Evolutionary conservation across 345 rosid species (phyloP), one percentile per base, ranked within the genome.

Genomic region (Pistacia vera): DNA sequence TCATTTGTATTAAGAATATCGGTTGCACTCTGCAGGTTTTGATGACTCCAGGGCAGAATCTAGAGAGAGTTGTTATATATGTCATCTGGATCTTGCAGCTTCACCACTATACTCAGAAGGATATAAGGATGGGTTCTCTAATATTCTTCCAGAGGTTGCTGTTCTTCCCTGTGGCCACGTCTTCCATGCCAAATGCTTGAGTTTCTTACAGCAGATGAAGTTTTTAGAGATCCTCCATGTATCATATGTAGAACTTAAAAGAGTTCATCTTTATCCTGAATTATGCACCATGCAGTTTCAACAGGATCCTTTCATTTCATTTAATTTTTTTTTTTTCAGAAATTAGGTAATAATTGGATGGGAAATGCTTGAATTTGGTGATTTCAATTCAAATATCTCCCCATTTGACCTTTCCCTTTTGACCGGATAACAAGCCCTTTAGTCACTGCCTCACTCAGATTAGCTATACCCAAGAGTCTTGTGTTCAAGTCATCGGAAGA

Each of bases 101-200:
- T 41, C 35, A 35, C 61, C 22, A 33, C 33, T 17, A 0, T 25
- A 51, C 10, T 35, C 33, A 17, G 11, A 38, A 38, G 68, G 3
- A 64, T 18, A 51, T 7, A 14, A 13, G 16, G 56, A 66, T 48
- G 59, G 13, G 8, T 28, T 68, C 30, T 17, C 38, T 68, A 8
- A 3, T 52, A 14, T 51, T 51, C 13, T 30, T 17, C 72, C 60
- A 33, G 72, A 33, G 4, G 62, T 69, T 8, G 59, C 48, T 16
- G 48, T 69, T 54, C 72, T 70, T 5, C 51, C 51, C n/a, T 57
- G 71, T 14, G 71, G 71, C 55, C 71, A 67, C 48, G 71, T 55
- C 35, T 67, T 46, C 49, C 71, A 67, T 67, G 38, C 14, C 28
- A 25, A 68, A 11, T 57, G 63, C 51, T 56, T 56, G 64, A 33